Evolutionary conservation across 345 rosid species (phyloP), one percentile per base, ranked within the genome.

Genomic region (Ailanthus altissimus): DNA sequence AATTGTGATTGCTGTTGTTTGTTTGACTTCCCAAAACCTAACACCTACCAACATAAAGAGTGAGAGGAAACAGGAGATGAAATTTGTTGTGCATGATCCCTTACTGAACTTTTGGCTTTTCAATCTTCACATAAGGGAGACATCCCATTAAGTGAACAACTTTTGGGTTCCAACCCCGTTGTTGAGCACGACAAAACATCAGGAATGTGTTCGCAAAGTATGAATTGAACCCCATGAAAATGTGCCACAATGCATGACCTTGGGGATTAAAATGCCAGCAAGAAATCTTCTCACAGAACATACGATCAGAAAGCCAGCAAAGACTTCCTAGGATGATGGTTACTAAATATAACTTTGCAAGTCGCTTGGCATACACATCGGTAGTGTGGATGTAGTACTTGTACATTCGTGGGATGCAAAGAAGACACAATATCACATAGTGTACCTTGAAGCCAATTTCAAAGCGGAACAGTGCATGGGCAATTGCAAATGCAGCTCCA

Each of bases 131-230:
- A 63, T 91, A 92, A 0, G 99, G 99, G 73, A 92, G 82, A 38
- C 86, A 32, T 20, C 97, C 96, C 81, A 86, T 66, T 65, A 84
- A 66, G 67, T 80, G 77, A 67, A 81, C 88, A 16, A 95, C 92
- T 73, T 85, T 88, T 0, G 99, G 98, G 47, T 81, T 76, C 99
- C 99, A 93, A 6, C 86, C 88, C 28, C 88, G 81, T 66, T 95
- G 99, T 80, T 90, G 85, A 38, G 99, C 99, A 25, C 97, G 91
- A 70, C 99, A 93, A 77, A 96, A 96, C 99, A 96, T 96, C 88
- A 96, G 79, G 88, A 91, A 96, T 1, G 97, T 92, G 85, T 96
- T 96, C 21, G 98, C 98, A 28, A 77, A 91, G 83, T 94, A 96
- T 0, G 97, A 88, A 80, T 92, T 91, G 85, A 96, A 92, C 43